phyloP scores from a whole-genome alignment of 2,329 filamentous ascomycete genomes.

The Arachnopeziza araneosa region DNA sequence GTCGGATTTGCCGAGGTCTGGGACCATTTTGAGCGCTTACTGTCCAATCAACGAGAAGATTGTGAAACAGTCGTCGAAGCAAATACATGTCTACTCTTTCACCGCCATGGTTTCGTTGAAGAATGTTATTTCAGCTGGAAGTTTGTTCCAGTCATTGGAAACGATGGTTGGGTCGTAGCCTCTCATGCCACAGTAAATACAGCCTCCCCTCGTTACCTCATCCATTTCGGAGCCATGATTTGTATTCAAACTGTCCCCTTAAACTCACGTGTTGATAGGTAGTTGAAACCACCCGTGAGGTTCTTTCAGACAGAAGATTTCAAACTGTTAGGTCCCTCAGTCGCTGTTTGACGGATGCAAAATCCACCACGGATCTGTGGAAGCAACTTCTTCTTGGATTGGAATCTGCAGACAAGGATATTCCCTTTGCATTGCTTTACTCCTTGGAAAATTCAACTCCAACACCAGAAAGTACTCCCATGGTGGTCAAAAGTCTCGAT shows the following conservation, averaged over 20 bases:
- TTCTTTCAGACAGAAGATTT: conserved; percentile 32
- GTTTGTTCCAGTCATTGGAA: conserved; percentile 35
- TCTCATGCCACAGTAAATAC: conserved; percentile 11
- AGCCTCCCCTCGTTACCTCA: background rate
- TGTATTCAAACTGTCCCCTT: too few relatives aligned
- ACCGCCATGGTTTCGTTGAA: conserved; percentile 30
- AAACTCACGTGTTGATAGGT: background rate
- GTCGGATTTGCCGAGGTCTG: conserved; percentile 35
- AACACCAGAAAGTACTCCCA: background rate
- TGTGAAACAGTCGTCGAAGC: conserved; percentile 21
- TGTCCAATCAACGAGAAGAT: conserved; percentile 25
- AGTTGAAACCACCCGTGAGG: conserved; percentile 33
- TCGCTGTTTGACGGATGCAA: conserved; percentile 25
- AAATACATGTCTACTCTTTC: conserved; percentile 27
- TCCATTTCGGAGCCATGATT: too few relatives aligned
- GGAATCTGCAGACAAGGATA: conserved; percentile 23
- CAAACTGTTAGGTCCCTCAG: conserved; percentile 33
- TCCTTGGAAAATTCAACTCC: conserved; percentile 18
- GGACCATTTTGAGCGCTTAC: conserved; percentile 28
- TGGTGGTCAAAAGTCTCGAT: background rate
- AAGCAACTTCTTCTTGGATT: conserved; percentile 21
- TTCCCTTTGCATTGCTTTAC: conserved; percentile 30
- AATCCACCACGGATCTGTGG: conserved; percentile 32
- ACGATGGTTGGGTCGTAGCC: conserved; percentile 26
- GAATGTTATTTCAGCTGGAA: conserved; percentile 36